Evolutionary conservation across 257 asterid genomes (phyloP).

Genomic region (Linaria vulgaris): DNA sequence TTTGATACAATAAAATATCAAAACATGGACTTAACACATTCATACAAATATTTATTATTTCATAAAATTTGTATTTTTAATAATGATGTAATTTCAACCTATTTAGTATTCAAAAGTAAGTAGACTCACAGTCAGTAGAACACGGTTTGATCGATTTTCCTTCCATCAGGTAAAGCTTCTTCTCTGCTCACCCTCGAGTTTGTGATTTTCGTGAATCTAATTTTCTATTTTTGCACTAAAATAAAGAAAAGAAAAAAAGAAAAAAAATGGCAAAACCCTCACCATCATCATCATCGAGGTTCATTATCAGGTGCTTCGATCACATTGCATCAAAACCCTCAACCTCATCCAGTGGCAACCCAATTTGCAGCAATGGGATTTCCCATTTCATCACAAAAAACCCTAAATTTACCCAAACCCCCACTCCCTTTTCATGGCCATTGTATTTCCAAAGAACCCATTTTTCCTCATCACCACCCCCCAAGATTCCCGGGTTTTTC

Average conservation of each 20-base stretch:
- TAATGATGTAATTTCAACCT: no score
- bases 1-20: no score
- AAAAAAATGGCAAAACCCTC: conserved; percentile 61
- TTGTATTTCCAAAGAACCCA: conserved; percentile 37
- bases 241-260: neutral
- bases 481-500: conserved; percentile 24
- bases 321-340: conserved; percentile 54
- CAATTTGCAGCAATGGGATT: conserved; percentile 31
- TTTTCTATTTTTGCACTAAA: neutral
- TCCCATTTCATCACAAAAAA: conserved; percentile 45
- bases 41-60: no score
- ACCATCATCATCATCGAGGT: conserved; percentile 47
- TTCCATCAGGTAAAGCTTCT: conserved; percentile 25
- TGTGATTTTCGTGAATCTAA: conserved; percentile 42
- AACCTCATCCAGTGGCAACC: conserved; percentile 29
- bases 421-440: conserved; percentile 41
- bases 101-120: no score
- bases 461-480: conserved; percentile 41
- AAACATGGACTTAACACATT: no score
- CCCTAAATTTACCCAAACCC: conserved; percentile 39
- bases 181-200: conserved; percentile 37
- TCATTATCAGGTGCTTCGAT: conserved; percentile 40
- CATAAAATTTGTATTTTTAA: no score
- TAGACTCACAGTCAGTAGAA: no score
- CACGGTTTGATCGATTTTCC: conserved; percentile 15